A percentile compares a stretch with the other conserved stretches of the same genome.
Evolutionary conservation across 1,139 yeast species (phyloP).

Genomic region (Zhuliangozyma parablackwelliae): DNA sequence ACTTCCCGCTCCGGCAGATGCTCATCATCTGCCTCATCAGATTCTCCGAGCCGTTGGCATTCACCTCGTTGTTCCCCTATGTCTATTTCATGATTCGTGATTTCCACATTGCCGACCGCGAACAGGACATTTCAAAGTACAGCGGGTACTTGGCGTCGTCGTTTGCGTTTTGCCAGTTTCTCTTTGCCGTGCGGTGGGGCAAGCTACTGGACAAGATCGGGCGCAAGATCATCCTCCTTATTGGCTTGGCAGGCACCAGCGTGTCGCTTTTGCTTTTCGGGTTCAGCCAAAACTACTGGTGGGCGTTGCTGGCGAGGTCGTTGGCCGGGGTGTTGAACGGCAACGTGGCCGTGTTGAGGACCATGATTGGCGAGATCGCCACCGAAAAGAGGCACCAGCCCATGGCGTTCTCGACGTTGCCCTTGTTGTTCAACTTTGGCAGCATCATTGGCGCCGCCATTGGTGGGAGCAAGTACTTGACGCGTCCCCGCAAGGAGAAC

Average conservation of each 20-base stretch:
- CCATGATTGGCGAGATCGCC: constrained; percentile 56
- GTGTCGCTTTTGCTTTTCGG: constrained; percentile 48
- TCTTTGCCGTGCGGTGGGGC: constrained; percentile 59
- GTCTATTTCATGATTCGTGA: constrained; percentile 59
- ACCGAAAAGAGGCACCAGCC: constrained; percentile 54
- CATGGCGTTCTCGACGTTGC: constrained; percentile 55
- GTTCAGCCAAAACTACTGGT: constrained; percentile 42
- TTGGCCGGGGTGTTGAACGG: constrained; percentile 56
- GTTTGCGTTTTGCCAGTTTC: constrained; percentile 52
- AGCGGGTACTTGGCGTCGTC: constrained; percentile 55
- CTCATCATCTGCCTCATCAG: constrained; percentile 41
- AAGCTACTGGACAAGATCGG: constrained; percentile 49
- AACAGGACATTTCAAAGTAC: constrained; percentile 49
- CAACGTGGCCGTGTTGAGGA: constrained; percentile 56
- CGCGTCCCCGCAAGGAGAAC: constrained; percentile 19
- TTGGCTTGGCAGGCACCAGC: constrained; percentile 49
- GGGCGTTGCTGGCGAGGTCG: constrained; percentile 48
- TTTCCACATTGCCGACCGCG: constrained; percentile 48
- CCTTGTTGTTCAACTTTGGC: constrained; percentile 56
- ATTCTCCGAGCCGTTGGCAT: constrained; percentile 57
- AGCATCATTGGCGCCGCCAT: constrained; percentile 46
- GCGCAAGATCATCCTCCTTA: constrained; percentile 46
- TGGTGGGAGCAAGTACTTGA: constrained; percentile 42
- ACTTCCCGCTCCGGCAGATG: constrained; percentile 50
- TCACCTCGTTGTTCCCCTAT: constrained; percentile 60